Evolutionary conservation across 768 basidiomycete species (phyloP).

Genomic region (Obba rivulosa): DNA sequence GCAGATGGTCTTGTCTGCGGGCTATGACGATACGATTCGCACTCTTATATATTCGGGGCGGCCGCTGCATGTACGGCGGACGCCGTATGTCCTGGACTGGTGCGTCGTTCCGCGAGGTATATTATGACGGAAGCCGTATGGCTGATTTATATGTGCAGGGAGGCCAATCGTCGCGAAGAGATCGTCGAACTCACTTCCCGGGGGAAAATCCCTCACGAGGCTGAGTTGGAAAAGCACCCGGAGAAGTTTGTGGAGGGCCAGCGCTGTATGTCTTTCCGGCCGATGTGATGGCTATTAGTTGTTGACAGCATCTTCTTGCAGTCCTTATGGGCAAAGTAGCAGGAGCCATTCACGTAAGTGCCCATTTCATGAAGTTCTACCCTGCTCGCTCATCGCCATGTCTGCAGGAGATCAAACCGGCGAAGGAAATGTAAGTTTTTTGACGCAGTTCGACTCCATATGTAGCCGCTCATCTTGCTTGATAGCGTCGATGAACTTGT

Average conservation of each 20-base stretch:
- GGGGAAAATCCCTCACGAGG: conserved; percentile 73
- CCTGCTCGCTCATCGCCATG: conserved; percentile 3
- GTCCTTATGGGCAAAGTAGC: conserved; percentile 80
- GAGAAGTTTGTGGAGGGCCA: conserved; percentile 56
- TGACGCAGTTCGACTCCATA: not conserved
- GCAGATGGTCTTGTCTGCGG: conserved; percentile 57
- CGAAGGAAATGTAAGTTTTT: conserved; percentile 68
- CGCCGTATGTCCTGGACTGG: conserved; percentile 75
- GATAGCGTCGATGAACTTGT: conserved; percentile 79
- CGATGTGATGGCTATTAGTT: not conserved
- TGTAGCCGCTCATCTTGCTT: conserved; percentile 7
- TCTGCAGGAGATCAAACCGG: conserved; percentile 70
- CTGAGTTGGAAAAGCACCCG: conserved; percentile 64
- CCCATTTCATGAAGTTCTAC: not conserved
- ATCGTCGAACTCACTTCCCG: conserved; percentile 50
- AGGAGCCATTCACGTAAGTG: conserved; percentile 55
- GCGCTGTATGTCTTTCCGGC: conserved; percentile 39
- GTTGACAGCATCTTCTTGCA: conserved; percentile 17
- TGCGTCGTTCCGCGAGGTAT: conserved; percentile 22
- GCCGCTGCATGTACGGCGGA: conserved; percentile 77
- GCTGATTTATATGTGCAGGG: conserved; percentile 34
- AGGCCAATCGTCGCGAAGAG: conserved; percentile 54
- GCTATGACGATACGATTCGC: conserved; percentile 66
- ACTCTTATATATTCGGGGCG: conserved; percentile 76
- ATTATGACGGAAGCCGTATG: not conserved